Evolutionary conservation across 495 filamentous ascomycete genomes (phyloP).

Genomic region (Cercophora samala): DNA sequence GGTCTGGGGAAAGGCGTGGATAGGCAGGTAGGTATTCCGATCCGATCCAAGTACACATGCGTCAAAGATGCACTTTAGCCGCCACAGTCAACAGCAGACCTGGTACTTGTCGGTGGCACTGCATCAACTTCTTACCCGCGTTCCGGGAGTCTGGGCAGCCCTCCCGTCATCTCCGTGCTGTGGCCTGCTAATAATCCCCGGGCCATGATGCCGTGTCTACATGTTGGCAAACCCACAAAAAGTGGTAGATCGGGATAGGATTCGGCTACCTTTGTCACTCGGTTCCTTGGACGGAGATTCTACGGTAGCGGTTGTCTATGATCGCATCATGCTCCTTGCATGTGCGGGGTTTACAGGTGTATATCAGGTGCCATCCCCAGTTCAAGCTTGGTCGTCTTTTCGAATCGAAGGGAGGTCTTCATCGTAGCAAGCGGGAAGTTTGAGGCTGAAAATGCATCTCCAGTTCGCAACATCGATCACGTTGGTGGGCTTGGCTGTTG

Average conservation of each 20-base stretch:
- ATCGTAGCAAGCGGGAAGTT: not conserved
- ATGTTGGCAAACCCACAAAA: conserved; percentile 16
- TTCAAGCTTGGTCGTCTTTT: not conserved
- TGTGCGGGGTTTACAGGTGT: not conserved
- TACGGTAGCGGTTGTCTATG: not conserved
- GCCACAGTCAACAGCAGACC: not conserved
- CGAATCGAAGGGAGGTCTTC: not conserved
- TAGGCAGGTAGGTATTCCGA: too few relatives aligned
- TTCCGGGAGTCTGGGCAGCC: conserved; percentile 1
- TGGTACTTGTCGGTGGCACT: not conserved
- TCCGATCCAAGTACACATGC: not conserved
- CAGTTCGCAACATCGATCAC: conserved; percentile 17
- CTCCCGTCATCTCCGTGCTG: not conserved
- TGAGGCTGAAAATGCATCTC: conserved; percentile 17
- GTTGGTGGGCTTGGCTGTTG: conserved; percentile 20
- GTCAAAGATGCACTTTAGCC: not conserved
- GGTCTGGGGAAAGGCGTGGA: not conserved
- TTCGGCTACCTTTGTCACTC: not conserved
- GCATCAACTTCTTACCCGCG: not conserved
- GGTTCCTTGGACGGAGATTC: not conserved
- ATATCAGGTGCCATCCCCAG: not conserved
- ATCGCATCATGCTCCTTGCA: not conserved
- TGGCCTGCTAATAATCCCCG: conserved; percentile 26
- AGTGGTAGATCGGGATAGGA: not conserved
- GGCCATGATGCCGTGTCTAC: conserved; percentile 23